Conservation (phyloP, 2,329 filamentous ascomycete species). For the Cryphonectria nitschkei region DNA sequence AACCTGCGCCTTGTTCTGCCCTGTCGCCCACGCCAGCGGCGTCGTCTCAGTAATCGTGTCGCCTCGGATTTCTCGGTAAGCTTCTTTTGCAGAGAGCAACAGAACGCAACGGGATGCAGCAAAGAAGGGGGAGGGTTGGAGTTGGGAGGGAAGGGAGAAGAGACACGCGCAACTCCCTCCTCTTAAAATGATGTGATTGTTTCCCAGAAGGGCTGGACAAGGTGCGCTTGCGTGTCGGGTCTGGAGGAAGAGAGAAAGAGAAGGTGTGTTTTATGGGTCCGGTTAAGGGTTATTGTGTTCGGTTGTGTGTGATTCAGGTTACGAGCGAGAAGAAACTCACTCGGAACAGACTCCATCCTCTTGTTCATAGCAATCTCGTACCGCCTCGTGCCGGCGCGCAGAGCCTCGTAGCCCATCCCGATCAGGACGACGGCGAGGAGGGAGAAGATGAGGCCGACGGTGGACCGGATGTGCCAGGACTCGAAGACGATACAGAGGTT, state of each 20-base stretch:
- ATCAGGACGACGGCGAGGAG: conserved; percentile 81
- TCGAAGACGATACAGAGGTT: conserved; percentile 97
- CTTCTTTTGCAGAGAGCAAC: conserved; percentile 26
- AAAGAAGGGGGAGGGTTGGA: not conserved
- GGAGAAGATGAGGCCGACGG: conserved; percentile 76
- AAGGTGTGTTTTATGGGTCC: too few relatives aligned
- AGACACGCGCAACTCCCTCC: not conserved
- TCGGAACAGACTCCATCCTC: conserved; percentile 52
- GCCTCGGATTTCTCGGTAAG: conserved; percentile 31
- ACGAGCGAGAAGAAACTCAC: conserved; percentile 46
- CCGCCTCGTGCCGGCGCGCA: conserved; percentile 74
- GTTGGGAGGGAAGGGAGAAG: not conserved
- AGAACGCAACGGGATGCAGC: not conserved
- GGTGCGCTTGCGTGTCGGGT: not conserved
- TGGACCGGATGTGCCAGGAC: conserved; percentile 83
- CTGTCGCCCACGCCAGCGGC: conserved; percentile 67
- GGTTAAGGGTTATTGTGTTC: too few relatives aligned
- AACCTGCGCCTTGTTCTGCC: conserved; percentile 66
- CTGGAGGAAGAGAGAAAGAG: not conserved
- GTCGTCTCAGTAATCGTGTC: conserved; percentile 63
- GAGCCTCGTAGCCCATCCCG: conserved; percentile 88
- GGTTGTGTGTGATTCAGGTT: not conserved
- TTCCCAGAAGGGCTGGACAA: conserved; percentile 27
- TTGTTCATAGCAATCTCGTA: conserved; percentile 68
- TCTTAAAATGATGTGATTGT: conserved; percentile 23